Percentiles rank a stretch among this genome's conserved stretches.
Conservation (phyloP, 192 early-diverging fungal genomes). For the Coemansia brasiliensis region DNA sequence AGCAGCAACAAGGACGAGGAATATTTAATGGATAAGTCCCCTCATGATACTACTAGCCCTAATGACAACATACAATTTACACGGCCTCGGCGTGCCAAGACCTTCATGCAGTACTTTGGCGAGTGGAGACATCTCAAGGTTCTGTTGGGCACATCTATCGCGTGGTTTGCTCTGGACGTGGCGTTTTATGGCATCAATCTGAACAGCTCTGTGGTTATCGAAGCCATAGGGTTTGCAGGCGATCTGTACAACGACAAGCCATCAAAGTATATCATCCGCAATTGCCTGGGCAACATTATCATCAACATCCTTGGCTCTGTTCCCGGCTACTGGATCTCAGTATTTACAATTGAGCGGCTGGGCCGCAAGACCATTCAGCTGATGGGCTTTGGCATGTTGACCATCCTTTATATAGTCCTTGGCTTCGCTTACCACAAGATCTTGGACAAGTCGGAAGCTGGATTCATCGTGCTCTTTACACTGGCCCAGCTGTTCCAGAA, state of each 20-base stretch:
- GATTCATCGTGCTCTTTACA: constrained; percentile 68
- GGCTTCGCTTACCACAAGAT: constrained; percentile 74
- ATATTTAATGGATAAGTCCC: background rate
- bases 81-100: constrained; percentile 65
- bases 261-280: constrained; percentile 58
- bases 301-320: constrained; percentile 83
- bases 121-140: constrained; percentile 67
- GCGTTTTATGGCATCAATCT: constrained; percentile 84
- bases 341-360: constrained; percentile 81
- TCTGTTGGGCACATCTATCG: constrained; percentile 71
- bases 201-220: constrained; percentile 73
- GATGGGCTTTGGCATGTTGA: constrained; percentile 79
- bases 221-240: constrained; percentile 67
- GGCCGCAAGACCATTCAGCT: constrained; percentile 95
- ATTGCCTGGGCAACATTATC: constrained; percentile 87
- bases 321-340: constrained; percentile 95
- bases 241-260: constrained; percentile 24
- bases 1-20: no score
- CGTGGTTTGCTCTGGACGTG: constrained; percentile 79
- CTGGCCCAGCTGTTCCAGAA: constrained; percentile 84
- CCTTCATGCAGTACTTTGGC: constrained; percentile 60
- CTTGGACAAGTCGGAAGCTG: constrained; percentile 55
- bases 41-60: constrained; percentile 71
- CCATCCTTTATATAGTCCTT: constrained; percentile 71
- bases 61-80: constrained; percentile 63